Evolutionary conservation across 768 basidiomycete genomes (phyloP).

Genomic region (Sarcomyxa edulis): DNA sequence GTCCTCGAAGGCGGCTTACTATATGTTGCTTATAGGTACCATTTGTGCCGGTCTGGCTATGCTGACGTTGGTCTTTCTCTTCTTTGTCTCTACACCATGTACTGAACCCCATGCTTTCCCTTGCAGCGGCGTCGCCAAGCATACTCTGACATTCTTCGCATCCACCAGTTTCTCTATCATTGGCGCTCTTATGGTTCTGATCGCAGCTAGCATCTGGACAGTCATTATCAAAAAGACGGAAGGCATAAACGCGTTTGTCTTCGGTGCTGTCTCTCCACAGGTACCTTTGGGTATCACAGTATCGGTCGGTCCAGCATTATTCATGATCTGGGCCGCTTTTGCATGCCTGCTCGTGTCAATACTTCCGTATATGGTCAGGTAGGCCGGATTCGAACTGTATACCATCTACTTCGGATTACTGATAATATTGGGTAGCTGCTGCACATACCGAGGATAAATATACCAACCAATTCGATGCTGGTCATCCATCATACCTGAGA

Average conservation of each 20-base stretch:
- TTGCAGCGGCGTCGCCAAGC: slow-evolving; percentile 61
- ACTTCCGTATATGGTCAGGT: slow-evolving; percentile 78
- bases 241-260: slow-evolving; percentile 47
- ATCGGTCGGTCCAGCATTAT: slow-evolving; percentile 56
- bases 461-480: slow-evolving; percentile 11
- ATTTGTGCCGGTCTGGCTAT: slow-evolving; percentile 61
- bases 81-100: slow-evolving; percentile 5
- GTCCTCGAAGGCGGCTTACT: slow-evolving; percentile 67
- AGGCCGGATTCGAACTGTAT: slow-evolving; percentile 15
- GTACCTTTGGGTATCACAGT: slow-evolving; percentile 58
- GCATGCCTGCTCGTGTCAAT: slow-evolving; percentile 59
- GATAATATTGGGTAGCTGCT: slow-evolving; percentile 48
- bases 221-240: slow-evolving; percentile 61
- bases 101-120: slow-evolving; percentile 9
- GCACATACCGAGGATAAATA: slow-evolving; percentile 70
- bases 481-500: slow-evolving; percentile 10
- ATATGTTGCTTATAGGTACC: slow-evolving; percentile 68
- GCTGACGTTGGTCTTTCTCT: slow-evolving; percentile 44
- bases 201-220: slow-evolving; percentile 76
- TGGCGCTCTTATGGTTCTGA: slow-evolving; percentile 58
- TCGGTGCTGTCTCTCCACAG: slow-evolving; percentile 28
- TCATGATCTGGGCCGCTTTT: slow-evolving; percentile 72
- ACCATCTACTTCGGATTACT: neutral
- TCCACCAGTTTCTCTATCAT: slow-evolving; percentile 60
- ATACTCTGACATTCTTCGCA: slow-evolving; percentile 58